Percentiles rank a stretch among this genome's conserved stretches.
Conservation (phyloP, 2,329 filamentous ascomycete species). For the Penicillium sp. region DNA sequence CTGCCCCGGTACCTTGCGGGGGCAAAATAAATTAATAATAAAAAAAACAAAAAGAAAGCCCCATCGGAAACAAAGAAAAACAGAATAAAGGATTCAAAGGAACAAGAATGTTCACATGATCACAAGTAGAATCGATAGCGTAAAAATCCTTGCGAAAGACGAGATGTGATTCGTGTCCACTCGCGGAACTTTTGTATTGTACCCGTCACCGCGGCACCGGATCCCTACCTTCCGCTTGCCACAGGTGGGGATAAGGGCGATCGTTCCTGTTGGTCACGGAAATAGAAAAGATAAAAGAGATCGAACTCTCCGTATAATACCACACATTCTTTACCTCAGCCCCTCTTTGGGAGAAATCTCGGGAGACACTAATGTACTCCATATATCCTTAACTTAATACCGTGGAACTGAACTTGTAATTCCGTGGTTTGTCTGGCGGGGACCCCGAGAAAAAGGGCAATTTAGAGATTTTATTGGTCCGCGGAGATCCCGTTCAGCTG, state of each 20-base stretch:
- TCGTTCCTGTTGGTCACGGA: conserved; percentile 23
- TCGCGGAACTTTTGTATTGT: conserved; percentile 18
- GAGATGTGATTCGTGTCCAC: conserved; percentile 10
- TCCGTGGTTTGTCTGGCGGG: conserved; percentile 15
- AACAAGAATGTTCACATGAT: conserved; percentile 24
- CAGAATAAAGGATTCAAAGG: background rate
- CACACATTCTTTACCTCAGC: background rate
- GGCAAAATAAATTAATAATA: background rate
- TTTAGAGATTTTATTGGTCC: conserved; percentile 17
- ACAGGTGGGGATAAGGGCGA: conserved; percentile 17
- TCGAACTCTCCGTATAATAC: background rate
- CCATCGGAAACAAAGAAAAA: conserved; percentile 1
- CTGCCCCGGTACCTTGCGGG: conserved; percentile 3
- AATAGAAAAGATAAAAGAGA: background rate
- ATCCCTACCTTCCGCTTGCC: conserved; percentile 34
- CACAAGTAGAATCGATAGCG: conserved; percentile 21
- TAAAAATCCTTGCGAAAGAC: conserved; percentile 21
- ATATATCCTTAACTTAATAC: conserved; percentile 13
- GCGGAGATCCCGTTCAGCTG: conserved; percentile 17
- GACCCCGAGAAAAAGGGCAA: background rate
- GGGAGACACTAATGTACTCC: conserved; percentile 4
- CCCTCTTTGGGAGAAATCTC: background rate
- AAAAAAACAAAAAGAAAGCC: background rate
- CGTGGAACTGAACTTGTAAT: conserved; percentile 10
- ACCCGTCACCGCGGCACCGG: conserved; percentile 42